These are phyloP conservation scores for Amanita subjunquillea DNA, from an alignment of 768 basidiomycete species.

Conservation along the genomic window DNA sequence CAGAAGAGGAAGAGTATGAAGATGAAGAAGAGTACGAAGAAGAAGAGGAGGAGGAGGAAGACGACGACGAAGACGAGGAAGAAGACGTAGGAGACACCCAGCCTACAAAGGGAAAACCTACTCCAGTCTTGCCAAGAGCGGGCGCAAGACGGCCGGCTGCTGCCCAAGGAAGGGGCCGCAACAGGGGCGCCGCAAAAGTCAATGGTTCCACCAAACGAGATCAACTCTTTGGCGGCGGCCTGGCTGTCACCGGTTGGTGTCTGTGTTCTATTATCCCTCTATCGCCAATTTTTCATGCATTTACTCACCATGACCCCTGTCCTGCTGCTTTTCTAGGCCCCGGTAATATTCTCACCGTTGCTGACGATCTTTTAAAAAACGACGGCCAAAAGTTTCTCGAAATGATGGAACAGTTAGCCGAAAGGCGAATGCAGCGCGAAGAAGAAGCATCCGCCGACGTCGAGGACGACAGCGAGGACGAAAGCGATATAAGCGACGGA, in stretches of 20 bases:
- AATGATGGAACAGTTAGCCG: slow-evolving; percentile 99
- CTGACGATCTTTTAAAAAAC: slow-evolving; percentile 96
- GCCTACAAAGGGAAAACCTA: slow-evolving; percentile 28
- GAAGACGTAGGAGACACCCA: slow-evolving; percentile 37
- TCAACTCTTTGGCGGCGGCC: slow-evolving; percentile 47
- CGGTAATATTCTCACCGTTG: slow-evolving; percentile 95
- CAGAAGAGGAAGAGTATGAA: slow-evolving; percentile 63
- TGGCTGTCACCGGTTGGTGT: slow-evolving; percentile 66
- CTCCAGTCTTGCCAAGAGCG: slow-evolving; percentile 3
- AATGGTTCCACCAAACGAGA: slow-evolving; percentile 6
- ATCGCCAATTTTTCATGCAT: slow-evolving; percentile 9
- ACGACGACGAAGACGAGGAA: slow-evolving; percentile 32
- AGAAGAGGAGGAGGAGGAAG: slow-evolving; percentile 29
- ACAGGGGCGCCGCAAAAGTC: slow-evolving; percentile 10
- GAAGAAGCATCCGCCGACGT: slow-evolving; percentile 43
- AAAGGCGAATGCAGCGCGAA: slow-evolving; percentile 87
- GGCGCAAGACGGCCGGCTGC: slow-evolving; percentile 7
- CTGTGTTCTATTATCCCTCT: slow-evolving; percentile 16
- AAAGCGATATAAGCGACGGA: slow-evolving; percentile 40
- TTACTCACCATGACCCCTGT: slow-evolving; percentile 5
- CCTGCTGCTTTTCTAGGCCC: slow-evolving; percentile 37
- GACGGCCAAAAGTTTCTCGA: slow-evolving; percentile 98
- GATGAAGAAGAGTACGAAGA: slow-evolving; percentile 48
- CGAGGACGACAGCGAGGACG: slow-evolving; percentile 38
- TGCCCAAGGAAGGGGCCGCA: slow-evolving; percentile 24